These are phyloP conservation scores for Endocalyx cinctus DNA, from an alignment of 2,329 filamentous ascomycete genomes.

Conservation along the genomic window DNA sequence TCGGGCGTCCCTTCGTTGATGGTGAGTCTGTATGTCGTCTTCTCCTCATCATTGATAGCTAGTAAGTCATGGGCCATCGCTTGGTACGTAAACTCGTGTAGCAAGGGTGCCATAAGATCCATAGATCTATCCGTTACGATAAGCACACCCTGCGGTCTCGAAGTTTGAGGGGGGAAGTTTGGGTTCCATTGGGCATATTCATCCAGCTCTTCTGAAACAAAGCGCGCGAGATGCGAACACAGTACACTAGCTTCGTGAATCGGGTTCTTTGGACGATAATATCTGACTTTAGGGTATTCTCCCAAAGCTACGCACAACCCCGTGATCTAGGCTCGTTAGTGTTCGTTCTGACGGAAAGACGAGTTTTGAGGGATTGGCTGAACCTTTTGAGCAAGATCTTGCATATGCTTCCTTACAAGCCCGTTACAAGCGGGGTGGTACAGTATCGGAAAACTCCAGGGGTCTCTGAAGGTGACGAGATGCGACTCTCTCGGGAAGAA, in stretches of 20 bases:
- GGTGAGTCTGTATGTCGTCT: slow-evolving; percentile 76
- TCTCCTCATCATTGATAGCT: slow-evolving; percentile 82
- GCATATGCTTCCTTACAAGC: slow-evolving; percentile 77
- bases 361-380: slow-evolving; percentile 1
- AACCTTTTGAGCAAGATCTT: slow-evolving; percentile 83
- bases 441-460: slow-evolving; percentile 89
- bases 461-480: slow-evolving; percentile 85
- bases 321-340: slow-evolving; percentile 55
- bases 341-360: slow-evolving; percentile 8
- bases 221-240: slow-evolving; percentile 81
- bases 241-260: slow-evolving; percentile 84
- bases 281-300: slow-evolving; percentile 89
- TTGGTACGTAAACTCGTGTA: slow-evolving; percentile 98
- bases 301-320: slow-evolving; percentile 87
- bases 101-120: slow-evolving; percentile 79
- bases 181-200: slow-evolving; percentile 79
- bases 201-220: slow-evolving; percentile 88
- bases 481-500: slow-evolving; percentile 90
- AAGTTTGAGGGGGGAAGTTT: slow-evolving; percentile 76
- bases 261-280: slow-evolving; percentile 72
- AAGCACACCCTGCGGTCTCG: slow-evolving; percentile 75
- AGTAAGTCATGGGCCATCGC: slow-evolving; percentile 95
- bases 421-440: slow-evolving; percentile 89
- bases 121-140: slow-evolving; percentile 89
- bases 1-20: slow-evolving; percentile 69